phyloP scores from a whole-genome alignment of 306 rosid species.

The Cucurbita pepo region DNA sequence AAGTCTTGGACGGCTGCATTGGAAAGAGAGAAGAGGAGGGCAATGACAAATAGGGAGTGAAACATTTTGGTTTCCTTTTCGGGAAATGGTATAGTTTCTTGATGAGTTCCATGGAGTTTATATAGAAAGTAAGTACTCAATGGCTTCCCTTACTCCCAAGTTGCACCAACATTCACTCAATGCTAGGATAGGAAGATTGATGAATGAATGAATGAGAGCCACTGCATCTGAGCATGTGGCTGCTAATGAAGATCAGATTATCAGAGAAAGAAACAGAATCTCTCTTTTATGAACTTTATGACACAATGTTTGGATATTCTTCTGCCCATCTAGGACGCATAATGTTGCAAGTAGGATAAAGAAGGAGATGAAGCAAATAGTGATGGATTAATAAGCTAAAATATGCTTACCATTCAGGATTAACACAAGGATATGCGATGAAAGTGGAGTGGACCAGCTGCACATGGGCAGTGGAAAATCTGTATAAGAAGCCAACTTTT shows the following conservation, averaged over 20 bases:
- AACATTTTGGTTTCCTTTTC: conserved; percentile 19
- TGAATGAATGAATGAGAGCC: conserved; percentile 17
- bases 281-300: neutral
- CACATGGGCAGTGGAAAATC: conserved; percentile 35
- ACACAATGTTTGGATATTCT: neutral
- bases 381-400: neutral
- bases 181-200: conserved; percentile 10
- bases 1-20: conserved; percentile 40
- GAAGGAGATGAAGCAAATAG: neutral
- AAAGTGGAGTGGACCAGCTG: conserved; percentile 45
- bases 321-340: neutral
- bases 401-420: neutral
- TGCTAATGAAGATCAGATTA: neutral
- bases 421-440: neutral
- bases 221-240: neutral
- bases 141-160: conserved; percentile 8
- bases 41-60: conserved; percentile 26
- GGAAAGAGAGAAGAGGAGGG: conserved; percentile 32
- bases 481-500: conserved; percentile 21
- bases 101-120: neutral
- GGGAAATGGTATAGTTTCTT: neutral
- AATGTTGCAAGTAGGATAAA: neutral
- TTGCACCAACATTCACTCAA: conserved; percentile 9
- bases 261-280: neutral
- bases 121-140: neutral